Percentiles rank a stretch among this genome's conserved stretches.
phyloP scores from a whole-genome alignment of 129 eudicot species.

The Flaveria trinervia region DNA sequence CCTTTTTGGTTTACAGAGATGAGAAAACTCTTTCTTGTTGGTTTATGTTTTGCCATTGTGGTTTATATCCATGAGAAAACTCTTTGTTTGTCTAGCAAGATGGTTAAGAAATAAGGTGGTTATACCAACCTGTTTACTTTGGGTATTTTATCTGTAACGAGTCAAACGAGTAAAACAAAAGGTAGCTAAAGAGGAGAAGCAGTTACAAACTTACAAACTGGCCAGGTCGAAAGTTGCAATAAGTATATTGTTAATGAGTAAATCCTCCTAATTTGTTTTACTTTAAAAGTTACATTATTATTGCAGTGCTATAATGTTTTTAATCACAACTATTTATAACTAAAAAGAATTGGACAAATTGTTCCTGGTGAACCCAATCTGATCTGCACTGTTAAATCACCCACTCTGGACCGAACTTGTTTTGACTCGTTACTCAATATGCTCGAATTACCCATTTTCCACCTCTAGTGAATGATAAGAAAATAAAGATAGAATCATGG shows the following conservation, averaged over 20 bases:
- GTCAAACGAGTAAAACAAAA: background rate
- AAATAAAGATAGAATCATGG: background rate
- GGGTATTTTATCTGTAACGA: background rate
- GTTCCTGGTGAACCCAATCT: background rate
- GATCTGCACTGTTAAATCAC: background rate
- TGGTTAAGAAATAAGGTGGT: constrained; percentile 3
- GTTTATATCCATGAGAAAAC: constrained; percentile 8
- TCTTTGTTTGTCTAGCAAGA: constrained; percentile 9
- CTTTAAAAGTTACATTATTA: background rate
- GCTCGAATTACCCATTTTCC: background rate
- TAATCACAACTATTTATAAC: background rate
- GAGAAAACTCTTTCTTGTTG: background rate
- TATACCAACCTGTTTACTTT: background rate
- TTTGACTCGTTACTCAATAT: background rate
- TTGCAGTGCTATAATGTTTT: background rate
- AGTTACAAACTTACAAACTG: background rate
- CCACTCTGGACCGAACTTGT: background rate
- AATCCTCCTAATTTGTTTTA: background rate
- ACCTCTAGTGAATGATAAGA: background rate
- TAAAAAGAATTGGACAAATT: background rate
- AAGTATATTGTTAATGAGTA: background rate
- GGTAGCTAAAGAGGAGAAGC: background rate
- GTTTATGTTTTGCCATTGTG: background rate
- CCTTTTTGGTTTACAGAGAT: background rate
- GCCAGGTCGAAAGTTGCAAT: background rate